Base-by-base conservation (phyloP, 2,329 filamentous ascomycete genomes). In the Trichoderma hamatum region DNA sequence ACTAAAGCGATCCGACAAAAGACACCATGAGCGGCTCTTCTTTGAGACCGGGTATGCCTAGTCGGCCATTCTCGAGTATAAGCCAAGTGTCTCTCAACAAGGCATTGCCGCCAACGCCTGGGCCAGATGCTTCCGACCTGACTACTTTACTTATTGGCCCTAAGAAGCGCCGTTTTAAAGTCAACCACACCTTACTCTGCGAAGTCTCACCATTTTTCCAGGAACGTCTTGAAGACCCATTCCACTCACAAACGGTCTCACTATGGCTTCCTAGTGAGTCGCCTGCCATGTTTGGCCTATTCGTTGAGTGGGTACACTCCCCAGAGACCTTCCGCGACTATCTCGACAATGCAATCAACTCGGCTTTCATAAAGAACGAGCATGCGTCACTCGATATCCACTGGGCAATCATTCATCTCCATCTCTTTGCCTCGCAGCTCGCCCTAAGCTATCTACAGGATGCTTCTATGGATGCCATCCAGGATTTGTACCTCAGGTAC, bases 401-500 rank as follows among this genome's bases (percentile, higher is more conserved):
- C 75, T 88, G 85, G 84, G 83, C 84, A 70, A 80, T 88, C 7
- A 83, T 88, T 65, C 82, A 83, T 43, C 79, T 88, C 14, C 86
- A 89, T 73, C 80, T 89, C 63, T 88, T 88, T 76, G 86, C 86
- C 54, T 82, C 85, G 3, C 78, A 81, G 66, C 82, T 86, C 72
- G 81, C 81, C 60, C 78, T 88, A 3, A 76, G 82, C 32, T 79
- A 80, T 10, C 80, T 88, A 10, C 86, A 89, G 73, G 86, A 89
- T 75, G 77, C 82, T 21, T 82, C 85, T 74, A 88, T 88, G 82
- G 86, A 89, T 72, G 83, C 84, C 46, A 77, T 88, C 21, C 86
- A 88, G 75, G 86, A 89, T 72, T 76, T 89, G 19, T 88, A 88
- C 74, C 84, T 89, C 49, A 82, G 83, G 16, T 82, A 83, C 74